Evolutionary conservation across 2,329 filamentous ascomycete genomes (phyloP).

Genomic region (Ramularia endophylla): DNA sequence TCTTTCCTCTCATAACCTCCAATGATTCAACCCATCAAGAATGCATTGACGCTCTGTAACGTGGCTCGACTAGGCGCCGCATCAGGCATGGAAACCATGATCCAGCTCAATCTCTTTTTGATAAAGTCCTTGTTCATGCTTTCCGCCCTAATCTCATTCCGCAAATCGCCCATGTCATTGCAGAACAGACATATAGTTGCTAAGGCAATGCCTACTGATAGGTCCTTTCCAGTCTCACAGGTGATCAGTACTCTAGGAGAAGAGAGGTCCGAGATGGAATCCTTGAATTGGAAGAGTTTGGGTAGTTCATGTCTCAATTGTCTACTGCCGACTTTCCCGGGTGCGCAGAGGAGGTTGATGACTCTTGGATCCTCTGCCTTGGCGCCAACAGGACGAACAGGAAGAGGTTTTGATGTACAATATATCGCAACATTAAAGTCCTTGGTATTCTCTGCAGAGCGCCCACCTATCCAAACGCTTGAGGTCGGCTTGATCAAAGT

Average conservation of each 20-base stretch:
- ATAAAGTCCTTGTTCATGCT: constrained; percentile 65
- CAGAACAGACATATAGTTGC: constrained; percentile 70
- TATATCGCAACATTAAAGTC: constrained; percentile 36
- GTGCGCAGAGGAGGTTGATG: constrained; percentile 58
- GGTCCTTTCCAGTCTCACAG: constrained; percentile 72
- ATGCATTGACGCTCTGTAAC: constrained; percentile 86
- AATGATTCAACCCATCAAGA: constrained; percentile 57
- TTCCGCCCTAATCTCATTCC: neutral
- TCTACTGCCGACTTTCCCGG: constrained; percentile 74
- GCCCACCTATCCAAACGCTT: constrained; percentile 34
- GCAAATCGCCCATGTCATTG: constrained; percentile 52
- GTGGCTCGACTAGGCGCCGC: constrained; percentile 81
- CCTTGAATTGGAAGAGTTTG: constrained; percentile 38
- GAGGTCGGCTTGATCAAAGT: constrained; percentile 39
- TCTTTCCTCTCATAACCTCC: neutral
- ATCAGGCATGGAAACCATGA: constrained; percentile 71
- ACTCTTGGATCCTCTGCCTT: too few species aligned
- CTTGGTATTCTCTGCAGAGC: too few species aligned
- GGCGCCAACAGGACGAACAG: too few species aligned
- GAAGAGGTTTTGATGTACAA: constrained; percentile 38
- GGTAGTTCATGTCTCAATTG: constrained; percentile 68
- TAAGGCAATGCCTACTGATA: constrained; percentile 72
- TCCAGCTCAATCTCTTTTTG: constrained; percentile 69
- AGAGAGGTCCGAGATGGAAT: neutral
- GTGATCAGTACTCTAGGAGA: constrained; percentile 48